Evolutionary conservation across 2,329 filamentous ascomycete species (phyloP).

Genomic region (Xylaria polymorpha): DNA sequence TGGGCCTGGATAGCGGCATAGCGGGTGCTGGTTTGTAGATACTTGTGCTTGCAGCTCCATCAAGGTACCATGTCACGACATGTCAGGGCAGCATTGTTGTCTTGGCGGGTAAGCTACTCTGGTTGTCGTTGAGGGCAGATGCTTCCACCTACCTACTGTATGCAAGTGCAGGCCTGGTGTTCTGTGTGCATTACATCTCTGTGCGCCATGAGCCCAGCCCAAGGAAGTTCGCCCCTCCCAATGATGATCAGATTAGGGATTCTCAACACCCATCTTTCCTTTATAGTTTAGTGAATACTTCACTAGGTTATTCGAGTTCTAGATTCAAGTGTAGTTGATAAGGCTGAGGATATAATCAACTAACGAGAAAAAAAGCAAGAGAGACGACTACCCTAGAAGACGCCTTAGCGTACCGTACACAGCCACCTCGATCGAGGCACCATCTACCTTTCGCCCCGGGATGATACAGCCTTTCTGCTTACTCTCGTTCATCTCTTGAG

Average conservation of each 20-base stretch:
- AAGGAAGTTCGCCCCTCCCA: constrained; percentile 1
- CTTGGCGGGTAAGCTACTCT: constrained; percentile 20
- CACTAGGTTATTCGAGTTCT: background rate
- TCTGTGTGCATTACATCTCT: constrained; percentile 2
- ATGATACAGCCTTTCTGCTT: constrained; percentile 35
- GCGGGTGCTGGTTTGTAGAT: constrained; percentile 27
- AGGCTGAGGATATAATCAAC: constrained; percentile 18
- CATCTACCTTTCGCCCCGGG: constrained; percentile 5
- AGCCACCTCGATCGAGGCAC: constrained; percentile 30
- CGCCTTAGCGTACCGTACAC: constrained; percentile 3
- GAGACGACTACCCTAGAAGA: constrained; percentile 10
- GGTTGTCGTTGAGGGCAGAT: constrained; percentile 1
- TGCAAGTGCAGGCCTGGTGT: constrained; percentile 12
- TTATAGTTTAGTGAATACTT: background rate
- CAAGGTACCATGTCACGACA: constrained; percentile 9
- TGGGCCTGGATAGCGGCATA: constrained; percentile 24
- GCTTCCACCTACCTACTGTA: constrained; percentile 1
- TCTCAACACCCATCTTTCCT: background rate
- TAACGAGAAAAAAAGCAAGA: background rate
- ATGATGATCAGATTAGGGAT: background rate
- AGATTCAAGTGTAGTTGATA: background rate
- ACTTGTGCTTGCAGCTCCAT: constrained; percentile 16
- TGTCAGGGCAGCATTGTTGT: constrained; percentile 27
- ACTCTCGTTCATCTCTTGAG: constrained; percentile 29
- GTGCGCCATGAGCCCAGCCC: background rate